Evolutionary conservation across 2,329 filamentous ascomycete species (phyloP).

Genomic region (Plenodomus lindquistii): DNA sequence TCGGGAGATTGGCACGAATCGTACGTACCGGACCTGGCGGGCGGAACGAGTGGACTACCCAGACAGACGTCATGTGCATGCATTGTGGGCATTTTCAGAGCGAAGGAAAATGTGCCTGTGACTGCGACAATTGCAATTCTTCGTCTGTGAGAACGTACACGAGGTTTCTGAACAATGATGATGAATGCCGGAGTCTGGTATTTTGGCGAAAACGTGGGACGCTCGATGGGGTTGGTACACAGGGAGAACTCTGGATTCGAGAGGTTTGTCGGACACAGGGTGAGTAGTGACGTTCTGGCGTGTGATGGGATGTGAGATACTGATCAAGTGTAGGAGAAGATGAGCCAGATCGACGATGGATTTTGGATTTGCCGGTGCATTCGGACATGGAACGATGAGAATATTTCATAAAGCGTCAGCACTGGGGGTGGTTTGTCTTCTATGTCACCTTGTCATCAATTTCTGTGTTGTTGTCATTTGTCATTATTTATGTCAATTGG

Average conservation of each 20-base stretch:
- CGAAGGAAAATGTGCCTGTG: slow-evolving; percentile 32
- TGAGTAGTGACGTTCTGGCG: slow-evolving; percentile 9
- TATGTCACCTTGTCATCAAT: too few relatives aligned
- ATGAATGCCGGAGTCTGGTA: slow-evolving; percentile 21
- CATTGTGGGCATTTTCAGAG: slow-evolving; percentile 37
- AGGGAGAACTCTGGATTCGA: slow-evolving; percentile 22
- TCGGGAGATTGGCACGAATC: slow-evolving; percentile 29
- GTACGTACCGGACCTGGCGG: slow-evolving; percentile 22
- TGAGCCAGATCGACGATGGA: background rate
- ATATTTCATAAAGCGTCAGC: too few relatives aligned
- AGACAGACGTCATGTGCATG: slow-evolving; percentile 36
- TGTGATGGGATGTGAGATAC: too few relatives aligned
- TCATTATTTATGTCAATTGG: too few relatives aligned
- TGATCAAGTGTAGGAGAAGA: background rate
- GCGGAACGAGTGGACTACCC: slow-evolving; percentile 36
- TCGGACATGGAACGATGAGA: too few relatives aligned
- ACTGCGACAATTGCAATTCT: slow-evolving; percentile 37
- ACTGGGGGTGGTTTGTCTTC: too few relatives aligned
- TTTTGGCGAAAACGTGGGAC: slow-evolving; percentile 27
- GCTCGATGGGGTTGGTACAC: too few relatives aligned
- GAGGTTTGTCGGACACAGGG: slow-evolving; percentile 23
- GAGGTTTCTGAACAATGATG: slow-evolving; percentile 34
- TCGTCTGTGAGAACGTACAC: slow-evolving; percentile 34
- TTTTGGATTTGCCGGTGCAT: slow-evolving; percentile 27
- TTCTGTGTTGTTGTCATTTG: too few relatives aligned